Evolutionary conservation across 129 eudicot species (phyloP).

Genomic region (Chrysanthemum lavandulifolium): DNA sequence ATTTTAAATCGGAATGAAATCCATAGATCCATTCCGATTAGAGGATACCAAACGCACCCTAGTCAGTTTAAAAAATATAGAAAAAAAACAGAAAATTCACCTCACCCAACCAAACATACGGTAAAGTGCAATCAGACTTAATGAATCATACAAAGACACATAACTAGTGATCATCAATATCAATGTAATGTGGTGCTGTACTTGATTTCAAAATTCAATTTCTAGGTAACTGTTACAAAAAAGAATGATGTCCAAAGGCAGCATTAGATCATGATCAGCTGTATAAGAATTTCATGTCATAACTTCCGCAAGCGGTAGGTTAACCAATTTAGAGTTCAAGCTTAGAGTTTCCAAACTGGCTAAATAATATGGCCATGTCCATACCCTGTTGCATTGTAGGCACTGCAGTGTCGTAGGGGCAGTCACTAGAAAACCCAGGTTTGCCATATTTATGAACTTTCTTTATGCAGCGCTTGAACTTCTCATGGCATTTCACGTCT

Average conservation of each 20-base stretch:
- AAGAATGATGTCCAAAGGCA: background rate
- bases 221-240: conserved; percentile 22
- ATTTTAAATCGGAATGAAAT: no score
- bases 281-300: conserved; percentile 6
- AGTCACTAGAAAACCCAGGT: conserved; percentile 67
- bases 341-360: conserved; percentile 76
- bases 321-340: conserved; percentile 55
- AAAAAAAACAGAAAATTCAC: no score
- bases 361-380: conserved; percentile 93
- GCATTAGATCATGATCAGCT: no score
- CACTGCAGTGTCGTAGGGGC: conserved; percentile 72
- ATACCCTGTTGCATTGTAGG: conserved; percentile 98
- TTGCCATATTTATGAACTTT: conserved; percentile 84
- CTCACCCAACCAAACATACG: no score
- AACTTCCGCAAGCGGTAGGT: background rate
- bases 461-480: conserved; percentile 87
- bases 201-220: background rate
- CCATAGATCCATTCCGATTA: no score
- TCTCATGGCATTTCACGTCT: conserved; percentile 80
- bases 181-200: conserved; percentile 10
- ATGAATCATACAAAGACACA: background rate
- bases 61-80: no score
- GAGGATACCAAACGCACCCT: no score
- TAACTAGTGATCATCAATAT: conserved; percentile 14
- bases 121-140: background rate